Evolutionary conservation across 139 green algal species (phyloP), one percentile per base, ranked within the genome.

Genomic region (Micromonas commoda): DNA sequence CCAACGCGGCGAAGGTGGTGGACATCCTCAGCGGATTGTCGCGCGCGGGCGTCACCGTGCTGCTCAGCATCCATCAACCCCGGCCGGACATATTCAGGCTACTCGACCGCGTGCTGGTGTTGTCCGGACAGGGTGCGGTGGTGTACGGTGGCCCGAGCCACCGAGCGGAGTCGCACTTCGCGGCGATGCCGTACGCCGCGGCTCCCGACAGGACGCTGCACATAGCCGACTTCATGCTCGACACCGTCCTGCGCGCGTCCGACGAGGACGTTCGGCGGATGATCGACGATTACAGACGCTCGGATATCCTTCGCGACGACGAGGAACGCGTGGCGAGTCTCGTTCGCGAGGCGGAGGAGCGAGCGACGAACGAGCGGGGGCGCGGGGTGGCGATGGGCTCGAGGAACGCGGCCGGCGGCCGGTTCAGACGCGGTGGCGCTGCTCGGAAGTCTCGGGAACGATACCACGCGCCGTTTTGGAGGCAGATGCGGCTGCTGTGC

Each of bases 151-250:
- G 77, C 0, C 77, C 77, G 20, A 60, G 35, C 1, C n/a, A 29
- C 3, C n/a, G 20, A 6, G 37, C 65, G 26, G 26, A 33, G 35
- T 26, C 26, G 6, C 54, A 71, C 66, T 75, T 81, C 34, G 66
- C 21, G 6, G 54, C 52, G 1, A 51, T 81, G 60, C n/a, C 66
- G 68, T 76, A 51, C 37, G 45, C 16, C n/a, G 24, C 45, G 29
- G 24, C 28, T 26, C 34, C 26, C 16, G 33, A 64, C 16, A 23
- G 28, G n/a, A 26, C 54, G n/a, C 9, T 71, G 52, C 72, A 85
- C 61, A 83, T 90, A 37, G 86, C 86, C 1, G 89, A 93, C 71
- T 82, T 85, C 61, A 83, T 91, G 71, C 80, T 93, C 66, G 89
- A 93, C 63, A 77, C 91, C 26, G 82, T 91, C 51, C 90, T 93